Conservation (phyloP, 2,329 filamentous ascomycete genomes). For the Fusarium chaquense region DNA sequence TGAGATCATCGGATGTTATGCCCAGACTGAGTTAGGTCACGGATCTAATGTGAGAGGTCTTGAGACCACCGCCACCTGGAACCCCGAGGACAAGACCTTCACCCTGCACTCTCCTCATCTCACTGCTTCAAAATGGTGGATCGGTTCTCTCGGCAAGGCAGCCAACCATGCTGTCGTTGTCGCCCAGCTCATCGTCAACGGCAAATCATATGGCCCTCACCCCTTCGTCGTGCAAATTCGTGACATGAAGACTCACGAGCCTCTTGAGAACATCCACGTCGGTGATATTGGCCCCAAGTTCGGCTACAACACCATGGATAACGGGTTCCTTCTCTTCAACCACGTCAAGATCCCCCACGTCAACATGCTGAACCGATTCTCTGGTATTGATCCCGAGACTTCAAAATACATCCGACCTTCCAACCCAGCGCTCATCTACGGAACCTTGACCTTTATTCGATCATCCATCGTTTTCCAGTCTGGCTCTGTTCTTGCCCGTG, state of each 20-base stretch:
- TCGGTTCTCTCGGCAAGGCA: constrained; percentile 79
- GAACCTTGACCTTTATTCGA: constrained; percentile 80
- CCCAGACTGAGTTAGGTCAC: constrained; percentile 84
- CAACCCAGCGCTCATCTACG: constrained; percentile 76
- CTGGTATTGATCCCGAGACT: constrained; percentile 74
- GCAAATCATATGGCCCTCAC: constrained; percentile 78
- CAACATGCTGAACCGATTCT: constrained; percentile 80
- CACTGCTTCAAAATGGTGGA: constrained; percentile 88
- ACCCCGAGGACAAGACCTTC: constrained; percentile 78
- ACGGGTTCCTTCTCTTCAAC: constrained; percentile 83
- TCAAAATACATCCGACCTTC: constrained; percentile 75
- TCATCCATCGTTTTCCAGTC: constrained; percentile 80
- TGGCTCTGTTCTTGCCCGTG: constrained; percentile 76
- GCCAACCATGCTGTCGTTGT: constrained; percentile 84
- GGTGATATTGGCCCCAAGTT: constrained; percentile 87
- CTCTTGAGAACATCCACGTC: constrained; percentile 76
- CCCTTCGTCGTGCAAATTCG: constrained; percentile 83
- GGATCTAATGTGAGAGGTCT: constrained; percentile 81
- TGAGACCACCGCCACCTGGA: constrained; percentile 80
- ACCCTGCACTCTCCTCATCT: constrained; percentile 78
- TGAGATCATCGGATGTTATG: constrained; percentile 82
- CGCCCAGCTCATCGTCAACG: constrained; percentile 77
- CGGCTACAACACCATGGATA: constrained; percentile 85
- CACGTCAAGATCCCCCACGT: constrained; percentile 77
- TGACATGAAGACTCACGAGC: constrained; percentile 76